Base-by-base conservation (phyloP, 139 green algal species). In the Chlorella sorokiniana region DNA sequence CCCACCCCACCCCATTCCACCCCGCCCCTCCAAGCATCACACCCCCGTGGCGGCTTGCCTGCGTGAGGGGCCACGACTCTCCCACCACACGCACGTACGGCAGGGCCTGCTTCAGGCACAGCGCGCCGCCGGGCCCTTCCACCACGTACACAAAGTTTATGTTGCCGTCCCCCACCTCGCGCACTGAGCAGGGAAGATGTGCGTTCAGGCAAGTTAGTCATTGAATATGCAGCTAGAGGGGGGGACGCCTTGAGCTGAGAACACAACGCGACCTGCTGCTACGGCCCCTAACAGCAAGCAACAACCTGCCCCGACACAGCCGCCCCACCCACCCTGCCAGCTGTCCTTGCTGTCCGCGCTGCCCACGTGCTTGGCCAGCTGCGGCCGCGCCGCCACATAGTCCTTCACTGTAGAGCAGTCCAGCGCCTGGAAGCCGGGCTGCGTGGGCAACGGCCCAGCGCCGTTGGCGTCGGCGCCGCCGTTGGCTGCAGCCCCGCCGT, bases 111-210 rank as follows among this genome's bases (percentile, higher is more conserved):
- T 98, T 98, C 76, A 98, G 59, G 76, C 89, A 91, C 76, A 98
- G 51, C 7, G 74, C 80, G 42, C 94, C 93, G 6, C 45, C 37
- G 0, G 94, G 92, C 11, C 95, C 96, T 62, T 94, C 86, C 41
- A 99, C 76, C 37, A 99, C 94, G 88, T 94, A 99, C 54, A 99
- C 95, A 85, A 97, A 99, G 88, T 99, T 99, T 85, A 99, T 96
- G 91, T 99, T 99, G 75, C 96, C 96, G 82, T 99, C 96, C 1
- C 95, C 95, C 3, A 99, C 91, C 86, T 99, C 95, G 22, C 76
- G 42, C 25, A 93, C 88, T 81, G 81, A 77, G 48, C 48, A 41
- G 10, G 37, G 67, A 37, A 54, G 9, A 1, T 51, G 64, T 61
- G 52, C 5, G 27, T 4, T 6, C 22, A 23, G 52, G 3, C 27